phyloP scores from a whole-genome alignment of 495 filamentous ascomycete species.

The Xylaria curta region DNA sequence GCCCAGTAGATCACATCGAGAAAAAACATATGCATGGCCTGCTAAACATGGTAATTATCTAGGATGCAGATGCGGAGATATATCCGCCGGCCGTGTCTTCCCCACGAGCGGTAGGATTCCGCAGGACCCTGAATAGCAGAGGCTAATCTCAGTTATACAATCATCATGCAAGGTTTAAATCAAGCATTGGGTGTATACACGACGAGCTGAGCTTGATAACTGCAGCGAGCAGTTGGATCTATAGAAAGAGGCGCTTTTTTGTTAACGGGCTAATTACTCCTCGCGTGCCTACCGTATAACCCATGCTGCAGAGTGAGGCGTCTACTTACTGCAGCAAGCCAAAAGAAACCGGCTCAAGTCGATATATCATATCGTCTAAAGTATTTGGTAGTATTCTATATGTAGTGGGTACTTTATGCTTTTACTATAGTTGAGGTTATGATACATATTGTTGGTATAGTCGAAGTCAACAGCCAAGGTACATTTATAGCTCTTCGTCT shows the following conservation, averaged over 20 bases:
- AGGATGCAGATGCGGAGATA: conserved; percentile 11
- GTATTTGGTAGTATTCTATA: background rate
- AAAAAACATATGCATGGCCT: background rate
- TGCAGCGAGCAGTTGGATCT: background rate
- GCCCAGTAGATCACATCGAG: background rate
- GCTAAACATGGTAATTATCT: background rate
- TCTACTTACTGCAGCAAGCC: background rate
- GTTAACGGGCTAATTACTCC: background rate
- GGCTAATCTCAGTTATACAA: background rate
- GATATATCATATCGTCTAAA: background rate
- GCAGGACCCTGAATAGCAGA: background rate
- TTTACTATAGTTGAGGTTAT: background rate
- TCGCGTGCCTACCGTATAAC: background rate
- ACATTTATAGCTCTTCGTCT: background rate
- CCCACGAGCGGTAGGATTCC: conserved; percentile 18
- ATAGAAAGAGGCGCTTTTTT: background rate
- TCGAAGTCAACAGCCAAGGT: background rate
- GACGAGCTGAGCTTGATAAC: background rate
- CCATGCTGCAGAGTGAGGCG: background rate
- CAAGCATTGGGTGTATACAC: background rate
- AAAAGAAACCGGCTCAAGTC: background rate
- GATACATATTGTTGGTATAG: background rate
- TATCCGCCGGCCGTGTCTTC: background rate
- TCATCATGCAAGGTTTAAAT: background rate
- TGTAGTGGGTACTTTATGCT: background rate